phyloP scores from a whole-genome alignment of 2,329 filamentous ascomycete genomes.

The Pyricularia pennisetigena region DNA sequence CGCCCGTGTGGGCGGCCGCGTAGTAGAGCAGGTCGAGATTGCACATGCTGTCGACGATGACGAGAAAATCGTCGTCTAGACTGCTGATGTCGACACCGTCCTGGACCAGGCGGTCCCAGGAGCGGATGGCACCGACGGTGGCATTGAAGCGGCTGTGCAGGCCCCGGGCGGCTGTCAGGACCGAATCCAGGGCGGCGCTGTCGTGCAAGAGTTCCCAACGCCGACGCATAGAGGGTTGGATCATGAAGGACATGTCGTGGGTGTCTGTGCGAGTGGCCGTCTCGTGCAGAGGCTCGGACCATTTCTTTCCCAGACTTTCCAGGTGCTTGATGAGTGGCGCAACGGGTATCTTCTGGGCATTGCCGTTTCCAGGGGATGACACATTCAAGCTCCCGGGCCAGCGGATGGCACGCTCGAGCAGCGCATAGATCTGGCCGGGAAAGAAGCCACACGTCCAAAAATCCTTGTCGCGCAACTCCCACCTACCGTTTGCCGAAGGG shows the following conservation, averaged over 20 bases:
- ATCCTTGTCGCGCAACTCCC: conserved; percentile 11
- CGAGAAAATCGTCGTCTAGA: conserved; percentile 23
- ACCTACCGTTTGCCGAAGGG: conserved; percentile 7
- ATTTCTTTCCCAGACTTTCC: conserved; percentile 15
- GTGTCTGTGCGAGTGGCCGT: conserved; percentile 33
- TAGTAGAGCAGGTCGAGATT: conserved; percentile 28
- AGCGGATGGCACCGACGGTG: conserved; percentile 33
- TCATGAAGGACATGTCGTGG: conserved; percentile 45
- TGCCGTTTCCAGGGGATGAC: neutral
- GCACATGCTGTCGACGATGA: conserved; percentile 33
- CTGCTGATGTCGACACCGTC: conserved; percentile 20
- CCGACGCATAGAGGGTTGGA: conserved; percentile 35
- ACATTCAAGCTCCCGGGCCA: conserved; percentile 15
- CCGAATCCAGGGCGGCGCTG: conserved; percentile 23
- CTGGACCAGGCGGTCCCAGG: conserved; percentile 31
- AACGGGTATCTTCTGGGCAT: neutral
- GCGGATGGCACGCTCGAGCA: conserved; percentile 22
- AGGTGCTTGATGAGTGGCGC: conserved; percentile 10
- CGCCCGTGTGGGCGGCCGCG: conserved; percentile 14
- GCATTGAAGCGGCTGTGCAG: conserved; percentile 31
- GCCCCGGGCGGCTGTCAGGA: conserved; percentile 32
- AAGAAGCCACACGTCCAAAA: conserved; percentile 30
- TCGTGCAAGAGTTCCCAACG: conserved; percentile 36
- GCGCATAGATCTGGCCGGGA: conserved; percentile 23
- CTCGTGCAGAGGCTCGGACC: conserved; percentile 25